Evolutionary conservation across 1,284 basidiomycete species (phyloP).

Genomic region (Ustilago xerochloae): DNA sequence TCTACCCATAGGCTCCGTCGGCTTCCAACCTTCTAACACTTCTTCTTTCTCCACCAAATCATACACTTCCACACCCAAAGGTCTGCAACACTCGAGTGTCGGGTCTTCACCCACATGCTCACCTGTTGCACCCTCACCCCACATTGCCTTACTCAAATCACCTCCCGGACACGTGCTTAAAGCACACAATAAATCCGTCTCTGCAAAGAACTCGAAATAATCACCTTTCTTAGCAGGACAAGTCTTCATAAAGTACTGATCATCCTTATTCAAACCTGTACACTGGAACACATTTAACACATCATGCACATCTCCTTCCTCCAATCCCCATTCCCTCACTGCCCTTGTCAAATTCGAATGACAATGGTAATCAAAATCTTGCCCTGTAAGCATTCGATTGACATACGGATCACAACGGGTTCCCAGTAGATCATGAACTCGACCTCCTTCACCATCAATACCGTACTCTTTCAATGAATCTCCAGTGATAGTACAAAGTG

Average conservation of each 20-base stretch:
- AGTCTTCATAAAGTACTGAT: slow-evolving; percentile 45
- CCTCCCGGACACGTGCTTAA: slow-evolving; percentile 35
- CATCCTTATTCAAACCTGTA: slow-evolving; percentile 27
- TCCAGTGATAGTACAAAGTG: slow-evolving; percentile 35
- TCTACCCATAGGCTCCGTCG: slow-evolving; percentile 7
- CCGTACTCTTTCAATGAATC: slow-evolving; percentile 24
- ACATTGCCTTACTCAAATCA: slow-evolving; percentile 34
- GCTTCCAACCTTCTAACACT: slow-evolving; percentile 5
- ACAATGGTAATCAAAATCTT: slow-evolving; percentile 39
- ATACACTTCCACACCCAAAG: slow-evolving; percentile 38
- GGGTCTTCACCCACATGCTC: slow-evolving; percentile 20
- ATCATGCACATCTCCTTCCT: slow-evolving; percentile 31
- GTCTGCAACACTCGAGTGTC: slow-evolving; percentile 34
- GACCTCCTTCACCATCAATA: slow-evolving; percentile 23
- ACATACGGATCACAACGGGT: slow-evolving; percentile 38
- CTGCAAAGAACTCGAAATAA: slow-evolving; percentile 34
- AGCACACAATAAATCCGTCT: slow-evolving; percentile 30
- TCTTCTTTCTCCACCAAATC: slow-evolving; percentile 6
- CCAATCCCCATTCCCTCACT: slow-evolving; percentile 19
- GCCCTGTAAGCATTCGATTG: slow-evolving; percentile 29
- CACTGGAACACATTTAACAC: slow-evolving; percentile 40
- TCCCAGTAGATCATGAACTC: slow-evolving; percentile 31
- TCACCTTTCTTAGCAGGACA: slow-evolving; percentile 36
- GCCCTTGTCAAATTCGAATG: slow-evolving; percentile 29
- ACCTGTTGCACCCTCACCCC: slow-evolving; percentile 18